These are phyloP conservation scores for Colletotrichum nymphaeae DNA, from an alignment of 2,329 filamentous ascomycete species.

Conservation along the genomic window DNA sequence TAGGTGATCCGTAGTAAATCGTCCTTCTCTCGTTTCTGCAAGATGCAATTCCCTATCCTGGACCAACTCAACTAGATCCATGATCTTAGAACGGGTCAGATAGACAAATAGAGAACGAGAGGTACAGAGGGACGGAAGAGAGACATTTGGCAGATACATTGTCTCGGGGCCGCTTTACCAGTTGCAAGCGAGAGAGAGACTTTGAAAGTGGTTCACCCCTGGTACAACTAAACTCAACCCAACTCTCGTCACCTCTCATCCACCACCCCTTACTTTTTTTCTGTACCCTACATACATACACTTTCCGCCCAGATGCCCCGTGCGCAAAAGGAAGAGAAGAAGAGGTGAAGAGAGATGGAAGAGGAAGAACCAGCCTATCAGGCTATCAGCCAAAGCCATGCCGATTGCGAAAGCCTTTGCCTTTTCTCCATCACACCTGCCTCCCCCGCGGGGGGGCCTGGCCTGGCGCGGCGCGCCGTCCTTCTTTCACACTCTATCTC, in stretches of 20 bases:
- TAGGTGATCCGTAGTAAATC: neutral
- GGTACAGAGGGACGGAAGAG: neutral
- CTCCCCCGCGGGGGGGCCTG: too few relatives aligned
- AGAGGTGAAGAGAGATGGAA: too few relatives aligned
- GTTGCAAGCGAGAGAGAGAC: too few relatives aligned
- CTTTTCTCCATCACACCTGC: too few relatives aligned
- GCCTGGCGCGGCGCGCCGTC: too few relatives aligned
- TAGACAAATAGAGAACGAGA: too few relatives aligned
- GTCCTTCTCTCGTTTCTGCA: neutral
- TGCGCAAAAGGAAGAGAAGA: neutral
- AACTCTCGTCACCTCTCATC: neutral
- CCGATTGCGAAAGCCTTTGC: neutral
- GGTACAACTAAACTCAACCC: neutral
- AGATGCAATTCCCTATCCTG: constrained; percentile 12
- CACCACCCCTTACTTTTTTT: neutral
- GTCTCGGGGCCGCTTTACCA: too few relatives aligned
- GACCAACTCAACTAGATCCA: constrained; percentile 23
- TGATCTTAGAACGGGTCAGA: neutral
- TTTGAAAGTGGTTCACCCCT: too few relatives aligned
- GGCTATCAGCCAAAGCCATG: neutral
- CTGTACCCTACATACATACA: neutral
- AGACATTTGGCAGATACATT: neutral
- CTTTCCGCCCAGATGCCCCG: constrained; percentile 5
- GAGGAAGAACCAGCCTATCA: neutral
- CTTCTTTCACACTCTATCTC: too few relatives aligned